Evolutionary conservation across 139 green algal genomes (phyloP).

Genomic region (Volvox reticuliferus): DNA sequence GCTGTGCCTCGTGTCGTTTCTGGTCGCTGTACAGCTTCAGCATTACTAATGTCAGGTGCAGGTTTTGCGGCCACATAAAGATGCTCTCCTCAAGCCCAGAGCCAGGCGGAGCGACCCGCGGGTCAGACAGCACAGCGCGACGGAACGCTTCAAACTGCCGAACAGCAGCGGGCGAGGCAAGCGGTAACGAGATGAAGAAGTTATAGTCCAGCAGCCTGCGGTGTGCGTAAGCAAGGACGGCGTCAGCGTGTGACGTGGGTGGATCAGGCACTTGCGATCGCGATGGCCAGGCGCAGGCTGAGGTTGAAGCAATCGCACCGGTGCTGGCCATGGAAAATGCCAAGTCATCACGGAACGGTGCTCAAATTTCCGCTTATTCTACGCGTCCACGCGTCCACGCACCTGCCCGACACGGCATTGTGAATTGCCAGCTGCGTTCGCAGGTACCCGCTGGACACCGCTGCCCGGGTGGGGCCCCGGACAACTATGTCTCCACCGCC

Average conservation of each 20-base stretch:
- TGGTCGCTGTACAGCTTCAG: slow-evolving; percentile 77
- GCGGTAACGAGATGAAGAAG: slow-evolving; percentile 59
- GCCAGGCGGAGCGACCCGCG: background rate
- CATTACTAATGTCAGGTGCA: slow-evolving; percentile 76
- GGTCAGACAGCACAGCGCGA: slow-evolving; percentile 7
- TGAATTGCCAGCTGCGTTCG: slow-evolving; percentile 25
- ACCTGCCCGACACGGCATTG: slow-evolving; percentile 35
- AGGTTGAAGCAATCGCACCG: too few species aligned
- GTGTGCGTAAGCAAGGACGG: too few species aligned
- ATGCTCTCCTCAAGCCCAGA: slow-evolving; percentile 28
- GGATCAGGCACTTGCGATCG: too few species aligned
- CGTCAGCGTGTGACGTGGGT: too few species aligned
- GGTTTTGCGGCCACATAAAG: slow-evolving; percentile 50
- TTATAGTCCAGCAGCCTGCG: slow-evolving; percentile 56
- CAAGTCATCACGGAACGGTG: too few species aligned
- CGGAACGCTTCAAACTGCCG: slow-evolving; percentile 50
- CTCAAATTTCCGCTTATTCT: background rate
- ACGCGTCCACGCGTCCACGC: too few species aligned
- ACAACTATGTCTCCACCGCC: slow-evolving; percentile 13
- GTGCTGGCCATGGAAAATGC: too few species aligned
- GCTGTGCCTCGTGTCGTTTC: slow-evolving; percentile 47
- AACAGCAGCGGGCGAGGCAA: slow-evolving; percentile 40
- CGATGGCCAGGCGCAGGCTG: too few species aligned
- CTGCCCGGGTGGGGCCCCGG: background rate
- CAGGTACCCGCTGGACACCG: slow-evolving; percentile 11